phyloP scores from a whole-genome alignment of 768 basidiomycete genomes.

The Podaxis sp. region DNA sequence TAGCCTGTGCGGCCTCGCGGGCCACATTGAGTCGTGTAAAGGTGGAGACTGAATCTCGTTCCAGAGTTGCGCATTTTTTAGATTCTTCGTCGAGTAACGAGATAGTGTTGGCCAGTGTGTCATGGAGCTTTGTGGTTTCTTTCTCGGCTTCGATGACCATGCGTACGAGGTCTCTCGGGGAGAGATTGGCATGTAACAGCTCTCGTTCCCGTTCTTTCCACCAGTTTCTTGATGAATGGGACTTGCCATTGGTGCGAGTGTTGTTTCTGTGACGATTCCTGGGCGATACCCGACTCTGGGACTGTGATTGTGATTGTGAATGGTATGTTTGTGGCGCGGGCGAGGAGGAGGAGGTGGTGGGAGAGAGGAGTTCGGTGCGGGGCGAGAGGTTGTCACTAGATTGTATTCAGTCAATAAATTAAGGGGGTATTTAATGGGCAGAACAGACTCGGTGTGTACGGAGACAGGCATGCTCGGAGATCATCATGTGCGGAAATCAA shows the following conservation, averaged over 20 bases:
- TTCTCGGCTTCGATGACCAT: conserved; percentile 32
- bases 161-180: conserved; percentile 30
- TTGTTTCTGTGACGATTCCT: neutral
- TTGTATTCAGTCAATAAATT: conserved; percentile 2
- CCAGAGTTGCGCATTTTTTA: conserved; percentile 32
- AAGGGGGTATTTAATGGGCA: conserved; percentile 3
- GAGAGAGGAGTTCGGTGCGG: conserved; percentile 25
- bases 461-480: conserved; percentile 8
- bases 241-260: neutral
- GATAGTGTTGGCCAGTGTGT: conserved; percentile 34
- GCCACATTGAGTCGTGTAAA: conserved; percentile 37
- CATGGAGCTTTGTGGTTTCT: conserved; percentile 34
- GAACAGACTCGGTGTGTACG: conserved; percentile 6
- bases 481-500: neutral
- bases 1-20: conserved; percentile 34
- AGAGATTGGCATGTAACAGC: conserved; percentile 19
- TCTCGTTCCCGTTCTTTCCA: conserved; percentile 21
- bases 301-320: neutral
- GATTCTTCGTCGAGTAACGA: conserved; percentile 35
- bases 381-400: conserved; percentile 18
- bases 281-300: neutral
- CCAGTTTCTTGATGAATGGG: neutral
- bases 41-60: conserved; percentile 33
- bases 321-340: conserved; percentile 1
- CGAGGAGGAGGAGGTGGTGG: conserved; percentile 9